Evolutionary conservation across 1,284 basidiomycete species (phyloP).

Genomic region (Pisolithus thermaeus): DNA sequence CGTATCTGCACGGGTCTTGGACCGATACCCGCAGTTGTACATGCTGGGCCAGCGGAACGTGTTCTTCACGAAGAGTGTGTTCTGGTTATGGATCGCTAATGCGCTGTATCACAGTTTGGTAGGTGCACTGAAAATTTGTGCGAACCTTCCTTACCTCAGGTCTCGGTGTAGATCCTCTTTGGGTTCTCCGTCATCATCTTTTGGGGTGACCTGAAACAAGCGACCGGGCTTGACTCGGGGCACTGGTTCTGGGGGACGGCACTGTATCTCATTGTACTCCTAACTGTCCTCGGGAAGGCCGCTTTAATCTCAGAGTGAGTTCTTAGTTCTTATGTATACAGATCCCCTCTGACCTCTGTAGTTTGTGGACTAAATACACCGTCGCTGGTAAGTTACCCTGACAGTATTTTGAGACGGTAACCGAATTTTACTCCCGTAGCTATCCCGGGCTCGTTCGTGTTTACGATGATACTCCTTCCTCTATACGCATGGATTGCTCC

Average conservation of each 20-base stretch:
- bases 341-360: slow-evolving; percentile 29
- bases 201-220: slow-evolving; percentile 84
- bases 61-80: slow-evolving; percentile 87
- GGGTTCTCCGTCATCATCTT: slow-evolving; percentile 88
- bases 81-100: slow-evolving; percentile 95
- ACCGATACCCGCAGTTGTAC: slow-evolving; percentile 97
- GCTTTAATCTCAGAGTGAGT: slow-evolving; percentile 95
- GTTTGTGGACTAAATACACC: slow-evolving; percentile 99
- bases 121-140: slow-evolving; percentile 28
- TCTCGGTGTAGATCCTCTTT: slow-evolving; percentile 64
- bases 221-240: slow-evolving; percentile 78
- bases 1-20: slow-evolving; percentile 92
- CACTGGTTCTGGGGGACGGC: slow-evolving; percentile 99
- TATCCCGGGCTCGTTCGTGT: slow-evolving; percentile 93
- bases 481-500: slow-evolving; percentile 89
- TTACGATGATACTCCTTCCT: slow-evolving; percentile 92
- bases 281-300: slow-evolving; percentile 96
- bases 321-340: not conserved
- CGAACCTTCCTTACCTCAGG: not conserved
- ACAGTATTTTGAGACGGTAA: slow-evolving; percentile 4
- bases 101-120: slow-evolving; percentile 93
- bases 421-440: slow-evolving; percentile 39
- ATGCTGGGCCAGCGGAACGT: slow-evolving; percentile 86
- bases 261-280: slow-evolving; percentile 85
- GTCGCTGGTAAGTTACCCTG: slow-evolving; percentile 57